Percentiles rank a stretch among this genome's conserved stretches.
Conservation (phyloP, 179 eudicot species). For the Beta lomatogona region DNA sequence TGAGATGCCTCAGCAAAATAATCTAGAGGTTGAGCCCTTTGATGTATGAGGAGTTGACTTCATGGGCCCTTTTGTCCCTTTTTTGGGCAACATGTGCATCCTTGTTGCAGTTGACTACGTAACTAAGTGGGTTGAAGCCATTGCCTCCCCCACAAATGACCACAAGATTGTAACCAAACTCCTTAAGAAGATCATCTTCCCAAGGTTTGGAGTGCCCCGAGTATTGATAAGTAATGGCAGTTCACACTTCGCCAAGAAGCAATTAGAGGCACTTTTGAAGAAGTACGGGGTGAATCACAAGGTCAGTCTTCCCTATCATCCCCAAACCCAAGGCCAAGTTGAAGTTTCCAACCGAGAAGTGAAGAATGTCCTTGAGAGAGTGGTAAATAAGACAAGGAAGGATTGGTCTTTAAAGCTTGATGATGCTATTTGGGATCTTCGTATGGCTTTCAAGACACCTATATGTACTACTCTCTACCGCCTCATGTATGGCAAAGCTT, state of each 20-base stretch:
- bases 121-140: neutral
- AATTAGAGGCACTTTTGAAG: neutral
- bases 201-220: neutral
- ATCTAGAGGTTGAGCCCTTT: neutral
- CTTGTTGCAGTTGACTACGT: neutral
- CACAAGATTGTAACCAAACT: neutral
- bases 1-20: neutral
- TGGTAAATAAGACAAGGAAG: neutral
- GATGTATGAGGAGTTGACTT: neutral
- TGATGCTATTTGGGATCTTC: neutral
- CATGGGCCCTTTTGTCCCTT: neutral
- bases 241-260: slow-evolving; percentile 2
- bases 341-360: neutral
- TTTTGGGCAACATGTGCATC: neutral
- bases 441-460: neutral
- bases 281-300: slow-evolving; percentile 9
- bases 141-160: neutral
- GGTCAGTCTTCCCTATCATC: neutral
- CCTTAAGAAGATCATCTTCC: neutral
- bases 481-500: too few relatives aligned
- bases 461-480: neutral
- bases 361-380: neutral
- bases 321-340: slow-evolving; percentile 1
- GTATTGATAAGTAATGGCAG: slow-evolving; percentile 12
- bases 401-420: neutral